These are phyloP conservation scores for Furcasterigmium furcatum DNA, from an alignment of 2,329 filamentous ascomycete species.

Conservation along the genomic window DNA sequence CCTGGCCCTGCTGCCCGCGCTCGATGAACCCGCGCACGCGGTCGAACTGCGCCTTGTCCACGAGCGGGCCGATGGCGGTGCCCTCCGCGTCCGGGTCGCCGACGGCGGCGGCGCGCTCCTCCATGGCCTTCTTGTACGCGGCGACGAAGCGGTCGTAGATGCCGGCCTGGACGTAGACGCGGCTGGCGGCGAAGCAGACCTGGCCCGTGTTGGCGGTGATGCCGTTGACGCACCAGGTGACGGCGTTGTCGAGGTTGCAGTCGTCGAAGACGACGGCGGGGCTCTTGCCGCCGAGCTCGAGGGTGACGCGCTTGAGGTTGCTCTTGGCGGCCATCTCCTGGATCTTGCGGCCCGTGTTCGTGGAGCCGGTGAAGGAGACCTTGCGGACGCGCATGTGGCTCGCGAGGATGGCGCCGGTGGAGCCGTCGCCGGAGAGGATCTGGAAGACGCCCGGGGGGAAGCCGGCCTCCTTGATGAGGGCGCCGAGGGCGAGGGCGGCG, in stretches of 20 bases:
- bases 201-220: constrained; percentile 72
- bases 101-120: constrained; percentile 47
- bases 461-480: constrained; percentile 33
- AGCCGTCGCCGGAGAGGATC: constrained; percentile 36
- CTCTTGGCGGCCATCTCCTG: constrained; percentile 57
- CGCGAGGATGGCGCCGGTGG: constrained; percentile 19
- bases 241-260: constrained; percentile 60
- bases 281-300: constrained; percentile 70
- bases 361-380: constrained; percentile 70
- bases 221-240: constrained; percentile 26
- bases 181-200: constrained; percentile 71
- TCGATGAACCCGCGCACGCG: constrained; percentile 42
- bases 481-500: constrained; percentile 26
- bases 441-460: constrained; percentile 41
- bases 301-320: constrained; percentile 68
- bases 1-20: constrained; percentile 28
- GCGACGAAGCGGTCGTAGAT: constrained; percentile 61
- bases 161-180: constrained; percentile 63
- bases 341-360: constrained; percentile 63
- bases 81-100: constrained; percentile 57
- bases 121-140: constrained; percentile 57
- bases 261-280: constrained; percentile 65
- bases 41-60: constrained; percentile 44
- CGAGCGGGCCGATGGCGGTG: constrained; percentile 57
- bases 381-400: constrained; percentile 38